These are phyloP conservation scores for Elaeagnus macrophylla DNA, from an alignment of 306 rosid species.

Conservation along the genomic window DNA sequence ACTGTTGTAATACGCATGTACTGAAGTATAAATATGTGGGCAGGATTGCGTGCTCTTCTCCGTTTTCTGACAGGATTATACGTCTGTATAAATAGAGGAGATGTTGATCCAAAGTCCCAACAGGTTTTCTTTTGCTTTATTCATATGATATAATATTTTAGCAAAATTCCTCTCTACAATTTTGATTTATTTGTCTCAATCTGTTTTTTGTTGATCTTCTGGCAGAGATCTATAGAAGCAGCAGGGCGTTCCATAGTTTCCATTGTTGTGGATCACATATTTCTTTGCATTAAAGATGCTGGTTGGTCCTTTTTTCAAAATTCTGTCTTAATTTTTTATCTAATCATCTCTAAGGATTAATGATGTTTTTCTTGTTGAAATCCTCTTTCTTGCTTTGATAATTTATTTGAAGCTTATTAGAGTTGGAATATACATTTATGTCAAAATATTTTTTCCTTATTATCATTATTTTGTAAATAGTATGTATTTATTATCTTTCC, in stretches of 20 bases:
- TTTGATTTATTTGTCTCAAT: constrained; percentile 17
- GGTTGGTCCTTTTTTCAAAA: constrained; percentile 42
- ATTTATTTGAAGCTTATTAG: too few species aligned
- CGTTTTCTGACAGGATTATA: constrained; percentile 80
- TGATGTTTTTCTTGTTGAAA: too few species aligned
- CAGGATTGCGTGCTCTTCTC: constrained; percentile 93
- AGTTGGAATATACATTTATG: too few species aligned
- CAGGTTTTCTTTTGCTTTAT: constrained; percentile 44
- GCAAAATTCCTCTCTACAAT: constrained; percentile 6
- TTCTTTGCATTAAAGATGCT: constrained; percentile 76
- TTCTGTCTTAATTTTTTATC: neutral
- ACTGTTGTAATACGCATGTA: constrained; percentile 10
- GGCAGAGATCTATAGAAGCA: constrained; percentile 76
- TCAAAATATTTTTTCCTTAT: too few species aligned
- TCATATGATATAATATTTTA: constrained; percentile 8
- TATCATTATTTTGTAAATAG: too few species aligned
- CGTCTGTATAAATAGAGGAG: constrained; percentile 82
- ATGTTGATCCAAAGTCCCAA: constrained; percentile 61
- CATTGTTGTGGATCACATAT: constrained; percentile 78
- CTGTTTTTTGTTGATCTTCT: constrained; percentile 25
- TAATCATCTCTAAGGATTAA: neutral
- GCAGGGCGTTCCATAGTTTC: constrained; percentile 84
- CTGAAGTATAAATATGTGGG: constrained; percentile 19
- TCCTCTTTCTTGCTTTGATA: too few species aligned
- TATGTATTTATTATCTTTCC: too few species aligned